phyloP scores from a whole-genome alignment of 2,329 filamentous ascomycete species.

The Claviceps arundinis region DNA sequence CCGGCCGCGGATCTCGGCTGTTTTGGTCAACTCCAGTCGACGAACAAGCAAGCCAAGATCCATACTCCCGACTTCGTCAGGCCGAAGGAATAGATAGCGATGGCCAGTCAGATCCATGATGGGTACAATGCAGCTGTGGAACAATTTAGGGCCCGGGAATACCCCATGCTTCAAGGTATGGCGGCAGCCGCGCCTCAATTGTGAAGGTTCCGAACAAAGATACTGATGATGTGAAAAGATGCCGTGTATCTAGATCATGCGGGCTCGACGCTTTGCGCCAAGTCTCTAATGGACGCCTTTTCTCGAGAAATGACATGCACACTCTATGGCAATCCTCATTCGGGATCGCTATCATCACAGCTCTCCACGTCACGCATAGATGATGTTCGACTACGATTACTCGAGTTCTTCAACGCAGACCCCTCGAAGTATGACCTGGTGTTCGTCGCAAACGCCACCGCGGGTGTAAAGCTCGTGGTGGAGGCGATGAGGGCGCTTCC shows the following conservation, averaged over 20 bases:
- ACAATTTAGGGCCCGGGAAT: slow-evolving; percentile 44
- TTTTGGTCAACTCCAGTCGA: neutral
- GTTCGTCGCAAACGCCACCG: slow-evolving; percentile 86
- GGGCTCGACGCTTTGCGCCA: slow-evolving; percentile 74
- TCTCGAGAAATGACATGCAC: slow-evolving; percentile 63
- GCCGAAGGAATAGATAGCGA: neutral
- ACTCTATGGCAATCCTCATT: slow-evolving; percentile 87
- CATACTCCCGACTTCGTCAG: too few relatives aligned
- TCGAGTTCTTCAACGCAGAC: slow-evolving; percentile 70
- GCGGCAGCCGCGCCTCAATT: neutral
- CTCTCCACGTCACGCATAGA: slow-evolving; percentile 63
- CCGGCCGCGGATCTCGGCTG: neutral
- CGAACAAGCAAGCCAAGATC: too few relatives aligned
- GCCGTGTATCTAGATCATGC: slow-evolving; percentile 85
- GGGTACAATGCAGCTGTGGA: slow-evolving; percentile 48
- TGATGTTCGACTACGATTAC: slow-evolving; percentile 54
- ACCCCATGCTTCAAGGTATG: slow-evolving; percentile 55
- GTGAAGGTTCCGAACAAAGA: neutral
- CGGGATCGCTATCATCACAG: slow-evolving; percentile 69
- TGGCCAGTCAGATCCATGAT: neutral
- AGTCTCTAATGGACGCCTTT: slow-evolving; percentile 69
- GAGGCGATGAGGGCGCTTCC: slow-evolving; percentile 60
- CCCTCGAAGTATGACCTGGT: slow-evolving; percentile 74
- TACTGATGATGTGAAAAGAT: slow-evolving; percentile 28
- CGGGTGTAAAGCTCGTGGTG: slow-evolving; percentile 73